These are phyloP conservation scores for Stephania cephalantha DNA, from an alignment of 164 flowering plant species.

Conservation along the genomic window DNA sequence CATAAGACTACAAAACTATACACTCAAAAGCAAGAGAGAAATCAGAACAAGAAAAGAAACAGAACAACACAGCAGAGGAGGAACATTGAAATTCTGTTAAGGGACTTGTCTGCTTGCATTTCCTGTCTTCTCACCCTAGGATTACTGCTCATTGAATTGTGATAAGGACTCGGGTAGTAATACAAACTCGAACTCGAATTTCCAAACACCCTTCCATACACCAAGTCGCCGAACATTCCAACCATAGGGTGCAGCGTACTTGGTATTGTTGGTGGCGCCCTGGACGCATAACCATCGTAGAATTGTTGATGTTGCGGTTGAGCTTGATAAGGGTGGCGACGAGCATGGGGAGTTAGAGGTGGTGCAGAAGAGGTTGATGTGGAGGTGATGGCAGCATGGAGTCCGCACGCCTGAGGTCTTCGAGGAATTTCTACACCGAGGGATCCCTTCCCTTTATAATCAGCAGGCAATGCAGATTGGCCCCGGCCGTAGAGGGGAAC, in stretches of 20 bases:
- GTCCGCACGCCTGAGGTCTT: conserved; percentile 43
- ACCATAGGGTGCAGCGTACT: conserved; percentile 28
- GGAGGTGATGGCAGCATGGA: conserved; percentile 15
- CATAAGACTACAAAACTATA: not conserved
- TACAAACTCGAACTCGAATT: conserved; percentile 25
- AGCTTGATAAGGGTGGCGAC: conserved; percentile 19
- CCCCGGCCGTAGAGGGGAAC: conserved; percentile 83
- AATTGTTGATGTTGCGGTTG: conserved; percentile 19
- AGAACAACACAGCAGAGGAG: conserved; percentile 43
- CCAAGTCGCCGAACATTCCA: conserved; percentile 56
- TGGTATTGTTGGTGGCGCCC: not conserved
- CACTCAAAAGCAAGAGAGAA: not conserved
- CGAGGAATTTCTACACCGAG: conserved; percentile 29
- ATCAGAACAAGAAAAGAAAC: conserved; percentile 48
- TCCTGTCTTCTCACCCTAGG: conserved; percentile 39
- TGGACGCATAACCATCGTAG: not conserved
- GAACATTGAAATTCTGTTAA: conserved; percentile 40
- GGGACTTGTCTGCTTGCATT: conserved; percentile 35
- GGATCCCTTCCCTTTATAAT: conserved; percentile 16
- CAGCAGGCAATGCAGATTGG: conserved; percentile 18
- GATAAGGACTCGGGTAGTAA: conserved; percentile 26
- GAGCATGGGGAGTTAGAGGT: conserved; percentile 15
- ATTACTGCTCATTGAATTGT: conserved; percentile 15
- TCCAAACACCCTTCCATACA: conserved; percentile 44
- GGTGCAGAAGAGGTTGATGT: conserved; percentile 9